Evolutionary conservation across 257 asterid species (phyloP), one percentile per base, ranked within the genome.

Genomic region (Echites panduratus): DNA sequence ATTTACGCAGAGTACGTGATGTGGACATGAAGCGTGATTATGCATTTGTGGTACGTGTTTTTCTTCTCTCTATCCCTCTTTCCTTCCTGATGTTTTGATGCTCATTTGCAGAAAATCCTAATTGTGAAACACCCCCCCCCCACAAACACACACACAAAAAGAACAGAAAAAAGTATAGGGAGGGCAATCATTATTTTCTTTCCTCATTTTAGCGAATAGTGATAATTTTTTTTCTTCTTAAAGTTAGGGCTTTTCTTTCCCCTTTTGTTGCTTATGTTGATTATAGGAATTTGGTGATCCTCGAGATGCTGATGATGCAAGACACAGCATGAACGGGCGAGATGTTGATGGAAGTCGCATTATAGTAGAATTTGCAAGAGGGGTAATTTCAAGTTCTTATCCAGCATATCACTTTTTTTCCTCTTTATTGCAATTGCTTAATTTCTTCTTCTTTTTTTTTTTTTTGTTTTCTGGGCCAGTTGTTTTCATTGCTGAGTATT

Each of bases 1-100:
- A 81, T 86, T 86, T 86, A 72, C 87, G 89, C 91, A 84, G 91
- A 84, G 87, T 86, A 79, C 91, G 91, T 62, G 91, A 86, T 84
- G 91, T 86, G 78, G 91, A 86, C 79, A 86, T 86, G 87, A 86
- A 86, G 91, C 91, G 89, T 52, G 91, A 86, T 70, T 86, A 84
- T 81, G 91, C 91, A 48, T 86, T 86, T 35, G 89, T 86, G 91
- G 91, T 86, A 84, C 63, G 84, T 61, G 5, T 58, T 63, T 58
- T 72, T 65, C 54, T n/a, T n/a, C 49, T 32, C 4, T 20, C 74
- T 32, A 40, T 24, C 22, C 10, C 54, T 41, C 17, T 71, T n/a
- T 38, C 50, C 8, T 9, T 76, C 26, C 68, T 65, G 24, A 20
- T 75, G 22, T 47, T 32, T 62, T 62, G 40, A 38, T 48, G 49